Percentiles rank a stretch among this genome's conserved stretches.
These are phyloP conservation scores for Pneumocystis murina DNA, from an alignment of 1,139 yeast genomes.

Conservation along the genomic window DNA sequence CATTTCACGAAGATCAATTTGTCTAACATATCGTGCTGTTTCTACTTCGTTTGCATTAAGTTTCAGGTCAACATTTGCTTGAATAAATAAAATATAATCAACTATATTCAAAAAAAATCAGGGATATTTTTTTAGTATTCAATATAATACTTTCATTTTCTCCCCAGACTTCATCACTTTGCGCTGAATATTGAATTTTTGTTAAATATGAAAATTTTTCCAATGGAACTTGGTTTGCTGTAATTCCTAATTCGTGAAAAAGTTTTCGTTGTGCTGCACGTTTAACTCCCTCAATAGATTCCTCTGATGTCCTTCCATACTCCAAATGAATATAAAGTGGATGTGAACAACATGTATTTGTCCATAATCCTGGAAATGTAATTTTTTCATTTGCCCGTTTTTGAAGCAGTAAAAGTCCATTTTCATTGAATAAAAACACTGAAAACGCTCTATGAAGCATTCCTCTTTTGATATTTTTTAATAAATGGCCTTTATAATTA, in stretches of 20 bases:
- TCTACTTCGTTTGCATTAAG: conserved; percentile 62
- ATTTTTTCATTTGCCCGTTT: conserved; percentile 93
- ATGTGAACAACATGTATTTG: conserved; percentile 97
- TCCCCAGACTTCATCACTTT: conserved; percentile 80
- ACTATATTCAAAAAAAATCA: conserved; percentile 20
- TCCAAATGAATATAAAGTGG: conserved; percentile 77
- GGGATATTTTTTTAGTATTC: neutral
- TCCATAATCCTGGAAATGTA: conserved; percentile 85
- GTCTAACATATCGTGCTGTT: conserved; percentile 61
- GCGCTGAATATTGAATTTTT: conserved; percentile 87
- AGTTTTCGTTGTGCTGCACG: conserved; percentile 84
- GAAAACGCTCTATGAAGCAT: conserved; percentile 90
- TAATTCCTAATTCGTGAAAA: conserved; percentile 83
- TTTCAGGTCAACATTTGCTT: conserved; percentile 40
- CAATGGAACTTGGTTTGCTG: conserved; percentile 39
- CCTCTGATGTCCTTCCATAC: conserved; percentile 46
- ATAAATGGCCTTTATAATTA: conserved; percentile 37
- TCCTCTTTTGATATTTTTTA: conserved; percentile 74
- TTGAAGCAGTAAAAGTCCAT: conserved; percentile 66
- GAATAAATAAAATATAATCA: conserved; percentile 77
- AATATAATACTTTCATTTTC: conserved; percentile 56
- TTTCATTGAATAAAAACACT: conserved; percentile 71
- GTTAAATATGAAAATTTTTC: conserved; percentile 68
- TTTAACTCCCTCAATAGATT: conserved; percentile 64
- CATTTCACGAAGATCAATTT: conserved; percentile 55